These are phyloP conservation scores for Botrytis fragariae DNA, from an alignment of 2,329 filamentous ascomycete genomes.

Conservation along the genomic window DNA sequence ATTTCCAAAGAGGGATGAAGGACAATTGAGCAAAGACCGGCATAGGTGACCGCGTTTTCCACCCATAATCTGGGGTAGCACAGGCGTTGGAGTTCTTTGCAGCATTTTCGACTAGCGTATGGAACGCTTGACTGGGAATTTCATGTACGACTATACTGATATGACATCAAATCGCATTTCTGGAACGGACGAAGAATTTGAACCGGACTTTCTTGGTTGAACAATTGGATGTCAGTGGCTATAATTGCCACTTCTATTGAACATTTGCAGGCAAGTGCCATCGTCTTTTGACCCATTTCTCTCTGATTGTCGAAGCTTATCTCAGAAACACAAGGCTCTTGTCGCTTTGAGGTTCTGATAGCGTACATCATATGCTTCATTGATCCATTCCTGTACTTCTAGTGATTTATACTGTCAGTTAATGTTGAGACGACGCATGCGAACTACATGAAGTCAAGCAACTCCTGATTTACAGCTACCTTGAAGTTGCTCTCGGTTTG, in stretches of 20 bases:
- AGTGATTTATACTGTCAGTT: not conserved
- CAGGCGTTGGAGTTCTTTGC: constrained; percentile 28
- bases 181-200: not conserved
- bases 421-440: not conserved
- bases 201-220: not conserved
- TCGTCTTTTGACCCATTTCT: not conserved
- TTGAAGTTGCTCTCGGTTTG: no score
- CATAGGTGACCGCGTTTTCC: constrained; percentile 33
- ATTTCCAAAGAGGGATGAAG: constrained; percentile 44
- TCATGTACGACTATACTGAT: constrained; percentile 28
- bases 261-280: constrained; percentile 7
- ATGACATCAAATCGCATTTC: constrained; percentile 17
- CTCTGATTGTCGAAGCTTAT: not conserved
- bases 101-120: constrained; percentile 26
- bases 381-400: not conserved
- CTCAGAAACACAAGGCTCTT: not conserved
- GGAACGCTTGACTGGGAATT: constrained; percentile 19
- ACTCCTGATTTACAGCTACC: not conserved
- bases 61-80: constrained; percentile 3
- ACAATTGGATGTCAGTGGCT: not conserved
- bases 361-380: not conserved
- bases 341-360: not conserved
- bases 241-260: not conserved
- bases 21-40: constrained; percentile 38
- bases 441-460: not conserved